Evolutionary conservation across 352 stramenopile species (phyloP), one percentile per base, ranked within the genome.

Genomic region (Phytopythium mirpurense): DNA sequence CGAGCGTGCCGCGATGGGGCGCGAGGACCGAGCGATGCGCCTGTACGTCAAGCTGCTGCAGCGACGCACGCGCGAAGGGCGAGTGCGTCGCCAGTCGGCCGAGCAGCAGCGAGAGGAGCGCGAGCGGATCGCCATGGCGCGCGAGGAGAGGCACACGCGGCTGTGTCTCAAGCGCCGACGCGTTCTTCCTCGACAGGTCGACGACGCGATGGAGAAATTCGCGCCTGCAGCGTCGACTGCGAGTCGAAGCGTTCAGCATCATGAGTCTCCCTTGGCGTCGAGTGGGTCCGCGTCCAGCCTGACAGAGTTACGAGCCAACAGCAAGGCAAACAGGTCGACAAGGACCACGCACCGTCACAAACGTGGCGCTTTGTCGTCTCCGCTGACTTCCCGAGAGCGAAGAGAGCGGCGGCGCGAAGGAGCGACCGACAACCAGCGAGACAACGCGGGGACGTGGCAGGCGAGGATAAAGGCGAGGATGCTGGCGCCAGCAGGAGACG

Each of bases 1-100:
- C 23, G 83, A 92, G 41, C 62, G 72, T 1, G 86, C 69, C 45
- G 46, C 72, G 5, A 90, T 92, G 81, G 75, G 88, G 45, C 72
- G 77, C 2, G 81, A 94, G 51, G 83, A 94, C 44, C 85, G 85
- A 31, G 49, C 65, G 11, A 54, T 70, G 24, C 70, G 81, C 12
- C 53, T 94, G 23, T 59, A 74, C 16, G 21, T 76, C 8, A 90
- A 90, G 57, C 64, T 80, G 12, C 47, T 80, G 11, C 71, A 82
- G 35, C 74, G 81, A 9, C 74, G 78, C 24, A 70, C 57, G 7
- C 73, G 59, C 27, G 68, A 81, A 47, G 72, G 68, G 7, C 69
- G 71, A 54, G 74, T 72, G 32, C 62, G 68, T 36, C 73, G 75
- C 16, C 56, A 72, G 53, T 68, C 61, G 5, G 51, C 60, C 21